A percentile compares a stretch with the other conserved stretches of the same genome.
These are phyloP conservation scores for Thalassiosira hispida DNA, from an alignment of 352 stramenopile species.

Conservation along the genomic window DNA sequence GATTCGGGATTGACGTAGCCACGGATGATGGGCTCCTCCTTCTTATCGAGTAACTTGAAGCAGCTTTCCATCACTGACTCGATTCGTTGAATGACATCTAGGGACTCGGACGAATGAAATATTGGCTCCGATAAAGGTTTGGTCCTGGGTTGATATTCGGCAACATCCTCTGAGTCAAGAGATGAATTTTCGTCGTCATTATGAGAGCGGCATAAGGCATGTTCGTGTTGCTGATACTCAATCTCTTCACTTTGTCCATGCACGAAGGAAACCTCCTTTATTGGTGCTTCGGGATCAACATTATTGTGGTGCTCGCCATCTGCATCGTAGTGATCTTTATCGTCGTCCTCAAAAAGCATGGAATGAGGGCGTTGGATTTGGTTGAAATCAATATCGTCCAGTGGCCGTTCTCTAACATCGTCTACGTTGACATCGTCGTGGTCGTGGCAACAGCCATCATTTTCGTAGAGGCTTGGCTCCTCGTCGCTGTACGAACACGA, in stretches of 20 bases:
- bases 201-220: not conserved
- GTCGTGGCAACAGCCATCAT: slow-evolving; percentile 32
- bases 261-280: slow-evolving; percentile 16
- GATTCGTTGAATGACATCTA: slow-evolving; percentile 58
- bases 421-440: slow-evolving; percentile 14
- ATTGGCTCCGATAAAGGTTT: not conserved
- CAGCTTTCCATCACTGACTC: slow-evolving; percentile 50
- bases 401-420: not conserved
- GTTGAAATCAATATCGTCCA: slow-evolving; percentile 9
- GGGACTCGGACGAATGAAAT: slow-evolving; percentile 28
- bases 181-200: slow-evolving; percentile 6
- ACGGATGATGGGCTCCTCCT: slow-evolving; percentile 37
- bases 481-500: not conserved
- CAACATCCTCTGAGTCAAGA: slow-evolving; percentile 10
- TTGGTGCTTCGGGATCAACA: not conserved
- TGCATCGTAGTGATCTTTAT: slow-evolving; percentile 23
- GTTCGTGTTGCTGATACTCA: not conserved
- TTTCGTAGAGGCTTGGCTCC: not conserved
- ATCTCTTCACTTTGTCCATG: not conserved
- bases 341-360: slow-evolving; percentile 17
- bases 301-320: slow-evolving; percentile 28
- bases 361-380: slow-evolving; percentile 14
- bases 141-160: not conserved
- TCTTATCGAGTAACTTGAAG: slow-evolving; percentile 31
- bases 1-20: slow-evolving; percentile 20